Conservation (phyloP, 2,329 filamentous ascomycete genomes). For the Fusarium anguioides region DNA sequence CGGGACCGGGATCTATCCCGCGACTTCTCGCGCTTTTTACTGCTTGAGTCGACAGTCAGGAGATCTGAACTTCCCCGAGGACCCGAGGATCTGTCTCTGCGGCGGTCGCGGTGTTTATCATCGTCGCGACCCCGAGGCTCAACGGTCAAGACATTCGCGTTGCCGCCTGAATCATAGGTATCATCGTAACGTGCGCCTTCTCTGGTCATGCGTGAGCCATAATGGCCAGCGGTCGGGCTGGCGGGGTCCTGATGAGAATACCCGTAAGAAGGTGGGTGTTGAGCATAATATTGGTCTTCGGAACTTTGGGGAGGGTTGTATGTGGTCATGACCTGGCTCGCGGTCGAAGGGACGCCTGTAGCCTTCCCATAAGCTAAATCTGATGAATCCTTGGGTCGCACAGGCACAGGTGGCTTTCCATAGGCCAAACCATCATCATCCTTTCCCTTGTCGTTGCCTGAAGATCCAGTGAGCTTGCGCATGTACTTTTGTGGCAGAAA, state of each 20-base stretch:
- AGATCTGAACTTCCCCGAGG: slow-evolving; percentile 38
- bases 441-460: slow-evolving; percentile 45
- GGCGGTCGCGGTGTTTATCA: slow-evolving; percentile 49
- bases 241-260: slow-evolving; percentile 25
- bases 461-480: slow-evolving; percentile 48
- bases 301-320: slow-evolving; percentile 40
- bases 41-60: slow-evolving; percentile 36
- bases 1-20: slow-evolving; percentile 38
- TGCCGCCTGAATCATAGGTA: slow-evolving; percentile 52
- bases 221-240: slow-evolving; percentile 36
- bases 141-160: slow-evolving; percentile 56
- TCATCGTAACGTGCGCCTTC: slow-evolving; percentile 48
- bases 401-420: slow-evolving; percentile 51
- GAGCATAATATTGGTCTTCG: slow-evolving; percentile 24
- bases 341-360: slow-evolving; percentile 37
- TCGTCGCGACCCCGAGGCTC: slow-evolving; percentile 53
- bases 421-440: slow-evolving; percentile 66
- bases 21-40: slow-evolving; percentile 44
- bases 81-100: slow-evolving; percentile 44
- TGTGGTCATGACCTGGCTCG: slow-evolving; percentile 37
- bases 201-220: slow-evolving; percentile 33
- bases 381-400: slow-evolving; percentile 37
- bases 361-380: slow-evolving; percentile 44
- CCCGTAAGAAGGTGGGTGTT: slow-evolving; percentile 27
- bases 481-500: slow-evolving; percentile 63